A percentile compares a stretch with the other conserved stretches of the same genome.
Conservation (phyloP, 352 stramenopile genomes). For the Globisporangium okanoganense region DNA sequence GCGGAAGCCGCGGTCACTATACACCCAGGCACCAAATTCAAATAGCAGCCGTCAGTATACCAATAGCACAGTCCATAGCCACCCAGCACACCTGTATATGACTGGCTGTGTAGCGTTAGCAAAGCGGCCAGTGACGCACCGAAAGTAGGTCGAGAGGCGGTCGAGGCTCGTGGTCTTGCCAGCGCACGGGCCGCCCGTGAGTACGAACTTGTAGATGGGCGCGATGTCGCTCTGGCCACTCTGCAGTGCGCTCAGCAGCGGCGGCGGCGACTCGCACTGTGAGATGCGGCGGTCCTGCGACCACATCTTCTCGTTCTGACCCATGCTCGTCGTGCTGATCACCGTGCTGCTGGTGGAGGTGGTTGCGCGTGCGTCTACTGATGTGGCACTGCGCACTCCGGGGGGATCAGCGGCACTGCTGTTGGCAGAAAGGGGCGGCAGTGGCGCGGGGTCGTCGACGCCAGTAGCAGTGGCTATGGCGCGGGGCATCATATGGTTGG, state of each 20-base stretch:
- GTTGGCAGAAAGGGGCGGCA: conserved; percentile 16
- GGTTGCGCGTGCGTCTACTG: neutral
- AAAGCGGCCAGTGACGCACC: conserved; percentile 14
- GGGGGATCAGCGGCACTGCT: neutral
- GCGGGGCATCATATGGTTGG: neutral
- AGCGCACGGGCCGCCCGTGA: conserved; percentile 93
- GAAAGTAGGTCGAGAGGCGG: conserved; percentile 87
- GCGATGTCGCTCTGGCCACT: conserved; percentile 61
- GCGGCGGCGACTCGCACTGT: conserved; percentile 32
- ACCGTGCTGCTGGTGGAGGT: neutral
- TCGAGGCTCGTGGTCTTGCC: conserved; percentile 95
- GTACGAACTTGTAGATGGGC: conserved; percentile 91
- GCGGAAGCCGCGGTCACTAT: conserved; percentile 90
- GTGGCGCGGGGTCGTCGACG: conserved; percentile 13
- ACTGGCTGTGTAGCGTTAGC: neutral
- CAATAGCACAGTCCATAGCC: neutral
- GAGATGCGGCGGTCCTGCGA: conserved; percentile 46
- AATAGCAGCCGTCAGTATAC: neutral
- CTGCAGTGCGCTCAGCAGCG: conserved; percentile 66
- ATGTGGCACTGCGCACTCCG: neutral
- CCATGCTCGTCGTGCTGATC: conserved; percentile 20
- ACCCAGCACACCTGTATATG: neutral
- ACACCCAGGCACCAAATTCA: neutral
- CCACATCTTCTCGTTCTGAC: conserved; percentile 40
- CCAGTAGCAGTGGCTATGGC: neutral